Evolutionary conservation across 345 rosid species (phyloP).

Genomic region (Carallia brachiata): DNA sequence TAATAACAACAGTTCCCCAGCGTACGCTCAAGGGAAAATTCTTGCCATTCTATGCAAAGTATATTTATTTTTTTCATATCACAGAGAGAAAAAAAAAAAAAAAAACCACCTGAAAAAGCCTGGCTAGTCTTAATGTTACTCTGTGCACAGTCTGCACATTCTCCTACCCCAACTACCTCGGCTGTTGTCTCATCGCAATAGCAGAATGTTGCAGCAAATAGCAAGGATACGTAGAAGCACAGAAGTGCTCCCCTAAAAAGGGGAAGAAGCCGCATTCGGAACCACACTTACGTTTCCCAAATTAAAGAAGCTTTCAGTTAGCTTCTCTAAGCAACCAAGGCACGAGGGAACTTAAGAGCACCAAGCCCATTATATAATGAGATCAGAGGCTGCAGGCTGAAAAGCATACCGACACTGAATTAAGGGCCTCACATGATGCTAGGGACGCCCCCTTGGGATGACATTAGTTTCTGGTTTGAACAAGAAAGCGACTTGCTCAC

Average conservation of each 20-base stretch:
- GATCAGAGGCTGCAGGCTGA: background rate
- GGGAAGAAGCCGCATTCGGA: conserved; percentile 54
- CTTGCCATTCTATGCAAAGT: too few species aligned
- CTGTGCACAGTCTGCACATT: conserved; percentile 56
- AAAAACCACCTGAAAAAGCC: conserved; percentile 55
- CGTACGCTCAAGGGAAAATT: too few species aligned
- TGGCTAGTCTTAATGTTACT: conserved; percentile 38
- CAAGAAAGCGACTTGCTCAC: conserved; percentile 24
- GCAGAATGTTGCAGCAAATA: conserved; percentile 39
- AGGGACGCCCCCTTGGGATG: conserved; percentile 24
- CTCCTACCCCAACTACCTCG: conserved; percentile 64
- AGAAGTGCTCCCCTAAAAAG: conserved; percentile 36
- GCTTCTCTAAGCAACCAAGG: background rate
- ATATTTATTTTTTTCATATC: background rate
- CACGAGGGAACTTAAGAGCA: background rate
- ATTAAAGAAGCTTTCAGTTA: background rate
- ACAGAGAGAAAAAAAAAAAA: background rate
- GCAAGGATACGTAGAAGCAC: conserved; percentile 39
- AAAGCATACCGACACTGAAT: conserved; percentile 28
- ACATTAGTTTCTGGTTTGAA: conserved; percentile 13
- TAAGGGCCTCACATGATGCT: conserved; percentile 38
- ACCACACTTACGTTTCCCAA: conserved; percentile 6
- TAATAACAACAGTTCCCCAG: too few species aligned
- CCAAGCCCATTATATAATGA: conserved; percentile 7
- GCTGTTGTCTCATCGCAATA: conserved; percentile 31